phyloP scores from a whole-genome alignment of 2,329 filamentous ascomycete species.

The Claviceps sp. region DNA sequence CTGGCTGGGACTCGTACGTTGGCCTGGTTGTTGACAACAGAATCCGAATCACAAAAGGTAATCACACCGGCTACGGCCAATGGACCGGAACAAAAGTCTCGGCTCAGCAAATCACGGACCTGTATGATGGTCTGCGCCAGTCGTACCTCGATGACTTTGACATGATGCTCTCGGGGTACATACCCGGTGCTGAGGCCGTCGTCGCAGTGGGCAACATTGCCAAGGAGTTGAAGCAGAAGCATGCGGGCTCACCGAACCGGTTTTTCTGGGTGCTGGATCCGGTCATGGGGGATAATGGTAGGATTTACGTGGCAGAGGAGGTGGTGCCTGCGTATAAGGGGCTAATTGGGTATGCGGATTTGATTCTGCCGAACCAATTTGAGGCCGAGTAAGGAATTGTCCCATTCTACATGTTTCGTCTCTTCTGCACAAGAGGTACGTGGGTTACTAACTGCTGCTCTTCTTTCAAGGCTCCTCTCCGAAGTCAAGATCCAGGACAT shows the following conservation, averaged over 20 bases:
- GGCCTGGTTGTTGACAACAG: too few species aligned
- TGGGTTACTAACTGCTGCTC: background rate
- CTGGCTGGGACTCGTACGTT: too few species aligned
- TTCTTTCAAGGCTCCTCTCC: slow-evolving; percentile 55
- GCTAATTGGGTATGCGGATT: slow-evolving; percentile 66
- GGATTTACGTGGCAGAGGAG: slow-evolving; percentile 80
- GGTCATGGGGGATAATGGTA: slow-evolving; percentile 94
- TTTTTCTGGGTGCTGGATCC: slow-evolving; percentile 98
- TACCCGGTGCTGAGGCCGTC: slow-evolving; percentile 75
- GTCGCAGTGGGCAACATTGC: slow-evolving; percentile 75
- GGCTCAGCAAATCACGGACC: slow-evolving; percentile 66
- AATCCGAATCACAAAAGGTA: slow-evolving; percentile 43
- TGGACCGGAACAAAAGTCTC: slow-evolving; percentile 74
- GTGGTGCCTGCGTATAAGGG: slow-evolving; percentile 83
- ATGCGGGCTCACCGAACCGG: slow-evolving; percentile 48
- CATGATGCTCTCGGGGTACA: slow-evolving; percentile 89
- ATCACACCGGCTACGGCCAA: slow-evolving; percentile 86
- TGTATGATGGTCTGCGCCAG: slow-evolving; percentile 75
- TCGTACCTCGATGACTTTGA: slow-evolving; percentile 82
- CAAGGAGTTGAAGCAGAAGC: slow-evolving; percentile 59
- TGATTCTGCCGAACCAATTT: slow-evolving; percentile 94
- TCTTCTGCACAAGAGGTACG: background rate
- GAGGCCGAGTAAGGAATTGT: slow-evolving; percentile 68
- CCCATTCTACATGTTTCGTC: background rate
- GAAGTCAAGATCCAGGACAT: slow-evolving; percentile 73